Evolutionary conservation across 148 eudicot genomes (phyloP).

Genomic region (Salicornia ramosissima): DNA sequence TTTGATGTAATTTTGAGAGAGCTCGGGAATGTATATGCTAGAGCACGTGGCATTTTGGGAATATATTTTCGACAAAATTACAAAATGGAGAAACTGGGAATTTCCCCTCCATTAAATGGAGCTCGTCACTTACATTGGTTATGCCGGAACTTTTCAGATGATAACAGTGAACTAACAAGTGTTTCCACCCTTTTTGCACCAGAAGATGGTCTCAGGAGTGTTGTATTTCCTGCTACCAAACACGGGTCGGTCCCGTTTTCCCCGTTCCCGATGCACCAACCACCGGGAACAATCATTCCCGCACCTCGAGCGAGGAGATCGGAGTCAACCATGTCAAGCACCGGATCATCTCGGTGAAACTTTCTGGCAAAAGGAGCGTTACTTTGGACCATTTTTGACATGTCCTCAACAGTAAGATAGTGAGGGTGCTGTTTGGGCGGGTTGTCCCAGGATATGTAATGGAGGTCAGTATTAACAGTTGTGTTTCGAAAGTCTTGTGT

Average conservation of each 20-base stretch:
- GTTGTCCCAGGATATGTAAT: slow-evolving; percentile 56
- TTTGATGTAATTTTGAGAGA: too few relatives aligned
- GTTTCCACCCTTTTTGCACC: slow-evolving; percentile 47
- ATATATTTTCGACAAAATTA: too few relatives aligned
- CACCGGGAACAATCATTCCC: slow-evolving; percentile 51
- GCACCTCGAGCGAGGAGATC: slow-evolving; percentile 44
- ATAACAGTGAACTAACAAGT: slow-evolving; percentile 35
- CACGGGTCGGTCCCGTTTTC: slow-evolving; percentile 57
- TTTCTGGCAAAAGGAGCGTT: slow-evolving; percentile 58
- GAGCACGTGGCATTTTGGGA: too few relatives aligned
- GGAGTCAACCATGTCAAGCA: slow-evolving; percentile 49
- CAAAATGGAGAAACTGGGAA: too few relatives aligned
- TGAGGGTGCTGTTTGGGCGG: slow-evolving; percentile 67
- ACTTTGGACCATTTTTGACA: slow-evolving; percentile 41
- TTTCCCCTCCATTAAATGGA: background rate
- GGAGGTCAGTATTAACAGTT: slow-evolving; percentile 54
- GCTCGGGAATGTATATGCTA: too few relatives aligned
- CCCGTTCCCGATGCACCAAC: slow-evolving; percentile 45
- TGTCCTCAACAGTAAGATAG: slow-evolving; percentile 43
- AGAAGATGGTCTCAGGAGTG: slow-evolving; percentile 38
- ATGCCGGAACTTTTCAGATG: slow-evolving; percentile 41
- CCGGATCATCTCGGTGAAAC: slow-evolving; percentile 43
- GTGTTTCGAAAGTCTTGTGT: slow-evolving; percentile 47
- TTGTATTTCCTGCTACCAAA: slow-evolving; percentile 38
- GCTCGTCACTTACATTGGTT: slow-evolving; percentile 45